Percentiles rank a stretch among this genome's conserved stretches.
These are phyloP conservation scores for Rasamsonia emersonii DNA, from an alignment of 2,329 filamentous ascomycete species.

Conservation along the genomic window DNA sequence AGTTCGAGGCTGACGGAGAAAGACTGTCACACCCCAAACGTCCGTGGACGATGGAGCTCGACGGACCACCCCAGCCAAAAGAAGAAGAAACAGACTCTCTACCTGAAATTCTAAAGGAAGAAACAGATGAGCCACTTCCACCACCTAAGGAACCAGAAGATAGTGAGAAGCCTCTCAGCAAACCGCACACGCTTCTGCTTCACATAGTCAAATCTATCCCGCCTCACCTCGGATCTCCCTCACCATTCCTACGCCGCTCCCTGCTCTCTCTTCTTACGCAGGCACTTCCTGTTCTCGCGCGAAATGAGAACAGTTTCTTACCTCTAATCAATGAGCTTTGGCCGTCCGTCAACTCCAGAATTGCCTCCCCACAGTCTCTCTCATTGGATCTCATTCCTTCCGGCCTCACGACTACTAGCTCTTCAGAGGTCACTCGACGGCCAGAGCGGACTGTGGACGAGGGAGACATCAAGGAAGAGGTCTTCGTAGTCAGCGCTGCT, in stretches of 20 bases:
- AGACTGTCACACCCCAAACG: slow-evolving; percentile 21
- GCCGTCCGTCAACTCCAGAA: slow-evolving; percentile 57
- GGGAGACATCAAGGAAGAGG: slow-evolving; percentile 28
- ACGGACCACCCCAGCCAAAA: slow-evolving; percentile 17
- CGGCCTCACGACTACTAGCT: slow-evolving; percentile 13
- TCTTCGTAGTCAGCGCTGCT: slow-evolving; percentile 56
- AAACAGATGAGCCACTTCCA: slow-evolving; percentile 26
- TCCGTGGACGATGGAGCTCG: slow-evolving; percentile 21
- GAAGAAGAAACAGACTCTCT: slow-evolving; percentile 17
- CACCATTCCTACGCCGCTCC: slow-evolving; percentile 66
- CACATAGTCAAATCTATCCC: slow-evolving; percentile 78
- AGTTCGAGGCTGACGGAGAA: slow-evolving; percentile 16
- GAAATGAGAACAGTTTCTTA: slow-evolving; percentile 73
- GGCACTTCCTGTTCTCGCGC: slow-evolving; percentile 61
- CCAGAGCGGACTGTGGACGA: slow-evolving; percentile 35
- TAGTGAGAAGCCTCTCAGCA: slow-evolving; percentile 55
- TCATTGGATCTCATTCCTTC: slow-evolving; percentile 48
- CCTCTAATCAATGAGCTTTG: slow-evolving; percentile 86
- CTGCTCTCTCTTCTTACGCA: slow-evolving; percentile 69
- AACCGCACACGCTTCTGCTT: slow-evolving; percentile 71
- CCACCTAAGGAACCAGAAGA: slow-evolving; percentile 43
- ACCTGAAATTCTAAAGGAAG: slow-evolving; percentile 7
- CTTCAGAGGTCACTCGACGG: slow-evolving; percentile 47
- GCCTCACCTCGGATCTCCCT: slow-evolving; percentile 80
- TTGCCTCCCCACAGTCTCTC: slow-evolving; percentile 38